Conservation (phyloP, 495 filamentous ascomycete genomes). For the Penicillium lagena region DNA sequence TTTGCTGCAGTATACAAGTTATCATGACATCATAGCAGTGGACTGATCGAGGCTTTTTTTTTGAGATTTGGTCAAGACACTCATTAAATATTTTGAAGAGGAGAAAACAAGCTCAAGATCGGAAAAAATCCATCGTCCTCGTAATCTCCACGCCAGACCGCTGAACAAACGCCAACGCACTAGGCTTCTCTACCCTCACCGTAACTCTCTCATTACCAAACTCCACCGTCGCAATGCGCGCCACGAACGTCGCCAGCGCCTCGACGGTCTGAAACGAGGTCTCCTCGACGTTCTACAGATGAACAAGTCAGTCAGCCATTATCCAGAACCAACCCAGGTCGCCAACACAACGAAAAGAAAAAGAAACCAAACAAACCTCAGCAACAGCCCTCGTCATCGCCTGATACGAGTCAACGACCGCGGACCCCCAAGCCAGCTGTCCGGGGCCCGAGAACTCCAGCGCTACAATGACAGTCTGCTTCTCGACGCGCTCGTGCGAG, state of each 20-base stretch:
- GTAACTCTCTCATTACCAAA: slow-evolving; percentile 47
- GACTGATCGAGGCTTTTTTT: too few relatives aligned
- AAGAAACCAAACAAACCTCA: slow-evolving; percentile 25
- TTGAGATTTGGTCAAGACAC: too few relatives aligned
- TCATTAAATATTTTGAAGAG: too few relatives aligned
- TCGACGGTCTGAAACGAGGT: slow-evolving; percentile 52
- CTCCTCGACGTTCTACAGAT: slow-evolving; percentile 40
- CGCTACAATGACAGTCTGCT: slow-evolving; percentile 48
- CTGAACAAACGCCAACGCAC: slow-evolving; percentile 49
- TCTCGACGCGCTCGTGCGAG: slow-evolving; percentile 50
- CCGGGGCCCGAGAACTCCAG: slow-evolving; percentile 39
- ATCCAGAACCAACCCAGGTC: neutral
- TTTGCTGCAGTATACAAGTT: too few relatives aligned
- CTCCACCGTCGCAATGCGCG: slow-evolving; percentile 44
- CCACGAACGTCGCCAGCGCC: slow-evolving; percentile 47
- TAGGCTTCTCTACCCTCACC: slow-evolving; percentile 51
- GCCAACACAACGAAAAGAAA: neutral
- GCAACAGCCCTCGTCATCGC: slow-evolving; percentile 37
- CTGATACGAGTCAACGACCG: slow-evolving; percentile 37
- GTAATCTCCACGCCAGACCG: slow-evolving; percentile 53
- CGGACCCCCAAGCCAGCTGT: slow-evolving; percentile 34
- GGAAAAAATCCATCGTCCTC: slow-evolving; percentile 41
- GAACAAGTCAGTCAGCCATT: neutral
- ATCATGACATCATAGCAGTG: too few relatives aligned
- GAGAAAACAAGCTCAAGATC: too few relatives aligned